Base-by-base conservation (phyloP, 2,329 filamentous ascomycete genomes). In the Ophiosphaerella narmari region DNA sequence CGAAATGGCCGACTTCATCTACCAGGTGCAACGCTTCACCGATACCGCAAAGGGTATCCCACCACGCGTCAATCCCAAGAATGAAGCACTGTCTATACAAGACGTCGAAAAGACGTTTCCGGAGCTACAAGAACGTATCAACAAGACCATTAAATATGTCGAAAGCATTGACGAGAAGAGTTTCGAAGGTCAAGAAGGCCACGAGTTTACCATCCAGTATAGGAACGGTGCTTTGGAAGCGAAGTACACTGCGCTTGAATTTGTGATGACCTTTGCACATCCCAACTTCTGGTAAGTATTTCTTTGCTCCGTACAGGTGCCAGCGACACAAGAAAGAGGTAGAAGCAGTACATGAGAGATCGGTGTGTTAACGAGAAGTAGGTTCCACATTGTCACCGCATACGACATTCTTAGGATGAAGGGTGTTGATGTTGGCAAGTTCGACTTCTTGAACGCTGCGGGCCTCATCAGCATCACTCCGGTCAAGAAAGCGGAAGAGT, bases 401-500 rank as follows among this genome's bases (percentile, higher is more conserved):
- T 89, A 89, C 72, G 75, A 70, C 18, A 83, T 89, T 47, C 63
- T 88, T 65, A 76, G 86, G 52, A 80, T 77, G 62, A 78, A 84
- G 71, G 86, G 86, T 1, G 82, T 87, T 23, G 73, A 76, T 0
- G n/a, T 89, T 14, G 84, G 84, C 31, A 88, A 88, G 77, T 35
- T 54, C 44, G 82, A 87, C 62, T 88, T 75, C 65, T 57, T 85
- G 35, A 68, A 66, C 33, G 72, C 9, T 29, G 26, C 26, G 26
- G 26, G 26, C 26, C 7, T 29, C 26, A 6, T 29, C 11, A 29
- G 2, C 2, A 29, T 29, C 26, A 29, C 7, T 8, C 7, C 7
- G 11, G 11, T 29, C 3, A 11, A 29, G 11, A 8, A 29, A 29
- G 11, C 11, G 26, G 26, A 29, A 9, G 26, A 11, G 7, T 29